phyloP scores from a whole-genome alignment of 176 grass and related monocot genomes.

The Rhynchospora breviuscula region DNA sequence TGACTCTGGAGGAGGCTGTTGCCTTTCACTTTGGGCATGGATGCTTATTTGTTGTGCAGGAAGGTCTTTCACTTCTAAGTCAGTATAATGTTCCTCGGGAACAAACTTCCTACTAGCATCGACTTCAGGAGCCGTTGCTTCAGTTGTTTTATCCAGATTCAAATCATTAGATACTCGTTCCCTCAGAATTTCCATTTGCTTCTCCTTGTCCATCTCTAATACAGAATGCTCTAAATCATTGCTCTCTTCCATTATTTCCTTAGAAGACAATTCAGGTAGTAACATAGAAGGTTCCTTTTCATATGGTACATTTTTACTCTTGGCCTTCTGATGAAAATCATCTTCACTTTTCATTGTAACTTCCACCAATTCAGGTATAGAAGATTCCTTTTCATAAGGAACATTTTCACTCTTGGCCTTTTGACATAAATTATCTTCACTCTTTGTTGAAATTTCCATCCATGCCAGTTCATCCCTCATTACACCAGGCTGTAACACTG shows the following conservation, averaged over 20 bases:
- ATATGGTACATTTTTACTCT: background rate
- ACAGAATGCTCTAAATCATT: background rate
- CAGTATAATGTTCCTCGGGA: background rate
- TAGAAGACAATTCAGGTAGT: background rate
- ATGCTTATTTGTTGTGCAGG: background rate
- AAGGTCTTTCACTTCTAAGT: background rate
- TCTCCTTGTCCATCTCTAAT: background rate
- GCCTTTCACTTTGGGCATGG: background rate
- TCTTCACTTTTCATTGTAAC: background rate
- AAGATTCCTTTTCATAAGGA: background rate
- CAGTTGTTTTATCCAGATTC: slow-evolving; percentile 10
- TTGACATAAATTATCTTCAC: background rate
- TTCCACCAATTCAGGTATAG: background rate
- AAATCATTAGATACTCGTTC: slow-evolving; percentile 5
- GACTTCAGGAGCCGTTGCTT: background rate
- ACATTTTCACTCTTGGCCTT: background rate
- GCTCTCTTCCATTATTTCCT: slow-evolving; percentile 4
- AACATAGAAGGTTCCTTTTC: background rate
- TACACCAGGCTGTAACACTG: background rate
- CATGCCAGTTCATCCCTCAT: slow-evolving; percentile 5
- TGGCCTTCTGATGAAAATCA: background rate
- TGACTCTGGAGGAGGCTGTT: background rate
- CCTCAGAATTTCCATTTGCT: slow-evolving; percentile 6
- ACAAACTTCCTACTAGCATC: background rate
- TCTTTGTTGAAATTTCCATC: background rate